Evolutionary conservation across 345 rosid species (phyloP).

Genomic region (Ceriops decandra): DNA sequence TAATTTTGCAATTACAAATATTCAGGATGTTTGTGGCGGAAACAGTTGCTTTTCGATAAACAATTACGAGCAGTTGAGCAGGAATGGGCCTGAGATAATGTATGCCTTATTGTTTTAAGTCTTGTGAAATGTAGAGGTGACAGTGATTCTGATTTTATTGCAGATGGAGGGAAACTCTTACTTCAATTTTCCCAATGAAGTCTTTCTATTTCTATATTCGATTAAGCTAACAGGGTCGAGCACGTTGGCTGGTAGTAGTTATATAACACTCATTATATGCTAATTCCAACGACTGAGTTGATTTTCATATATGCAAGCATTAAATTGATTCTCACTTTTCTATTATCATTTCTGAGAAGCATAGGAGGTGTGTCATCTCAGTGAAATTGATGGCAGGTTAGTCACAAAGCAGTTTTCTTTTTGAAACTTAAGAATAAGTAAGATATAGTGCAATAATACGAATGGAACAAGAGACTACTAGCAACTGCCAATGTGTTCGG

Average conservation of each 20-base stretch:
- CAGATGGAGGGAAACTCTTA: neutral
- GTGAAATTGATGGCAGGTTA: neutral
- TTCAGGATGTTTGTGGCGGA: slow-evolving; percentile 83
- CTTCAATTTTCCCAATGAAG: neutral
- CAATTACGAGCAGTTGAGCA: slow-evolving; percentile 33
- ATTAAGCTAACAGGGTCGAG: neutral
- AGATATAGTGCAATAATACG: too few relatives aligned
- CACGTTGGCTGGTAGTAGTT: neutral
- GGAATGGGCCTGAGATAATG: slow-evolving; percentile 64
- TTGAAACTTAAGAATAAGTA: neutral
- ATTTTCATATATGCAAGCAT: too few relatives aligned
- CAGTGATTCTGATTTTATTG: neutral
- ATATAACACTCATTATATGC: neutral
- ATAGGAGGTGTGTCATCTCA: neutral
- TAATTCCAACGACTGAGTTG: too few relatives aligned
- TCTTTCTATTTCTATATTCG: neutral
- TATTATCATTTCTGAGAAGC: neutral
- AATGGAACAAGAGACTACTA: too few relatives aligned
- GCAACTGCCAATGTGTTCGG: too few relatives aligned
- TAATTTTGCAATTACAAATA: slow-evolving; percentile 19
- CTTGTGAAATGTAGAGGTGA: slow-evolving; percentile 8
- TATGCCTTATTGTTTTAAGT: slow-evolving; percentile 30
- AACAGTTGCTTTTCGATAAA: slow-evolving; percentile 61
- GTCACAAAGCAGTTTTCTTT: neutral
- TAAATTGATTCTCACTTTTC: too few relatives aligned